phyloP scores from a whole-genome alignment of 495 filamentous ascomycete species.

The Lichina pygmaea region DNA sequence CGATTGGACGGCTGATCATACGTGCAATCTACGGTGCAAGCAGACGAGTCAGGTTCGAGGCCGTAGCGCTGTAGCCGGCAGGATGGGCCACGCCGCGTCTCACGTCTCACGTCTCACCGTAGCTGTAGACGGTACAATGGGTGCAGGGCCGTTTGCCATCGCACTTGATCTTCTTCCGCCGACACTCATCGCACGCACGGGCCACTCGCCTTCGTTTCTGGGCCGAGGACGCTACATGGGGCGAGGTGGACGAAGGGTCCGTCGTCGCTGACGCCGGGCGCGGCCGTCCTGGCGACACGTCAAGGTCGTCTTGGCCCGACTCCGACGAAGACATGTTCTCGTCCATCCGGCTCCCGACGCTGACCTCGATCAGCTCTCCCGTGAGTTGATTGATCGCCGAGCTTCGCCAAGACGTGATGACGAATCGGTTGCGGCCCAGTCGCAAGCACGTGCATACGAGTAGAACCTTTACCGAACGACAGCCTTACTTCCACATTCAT shows the following conservation, averaged over 20 bases:
- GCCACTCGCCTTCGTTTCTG: slow-evolving; percentile 81
- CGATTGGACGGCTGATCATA: slow-evolving; percentile 96
- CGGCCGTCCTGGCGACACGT: background rate
- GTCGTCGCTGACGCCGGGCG: background rate
- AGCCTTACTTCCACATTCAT: no score
- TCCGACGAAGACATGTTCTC: slow-evolving; percentile 1
- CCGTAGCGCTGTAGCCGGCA: background rate
- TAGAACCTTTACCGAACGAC: no score
- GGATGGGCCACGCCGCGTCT: background rate
- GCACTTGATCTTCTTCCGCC: slow-evolving; percentile 96
- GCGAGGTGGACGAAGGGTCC: background rate
- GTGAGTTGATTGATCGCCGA: no score
- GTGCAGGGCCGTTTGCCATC: slow-evolving; percentile 96
- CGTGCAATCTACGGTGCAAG: slow-evolving; percentile 45
- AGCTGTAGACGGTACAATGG: slow-evolving; percentile 93
- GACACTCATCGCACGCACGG: slow-evolving; percentile 83
- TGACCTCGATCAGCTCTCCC: no score
- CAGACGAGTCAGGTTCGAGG: slow-evolving; percentile 1
- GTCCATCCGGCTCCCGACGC: no score
- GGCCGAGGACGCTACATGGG: slow-evolving; percentile 18
- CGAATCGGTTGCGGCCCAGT: no score
- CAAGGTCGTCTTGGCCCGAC: background rate
- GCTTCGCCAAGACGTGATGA: no score
- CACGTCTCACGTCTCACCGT: slow-evolving; percentile 33
- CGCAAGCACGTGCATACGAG: no score